These are phyloP conservation scores for Sesbania bispinosa DNA, from an alignment of 306 rosid species.

Conservation along the genomic window DNA sequence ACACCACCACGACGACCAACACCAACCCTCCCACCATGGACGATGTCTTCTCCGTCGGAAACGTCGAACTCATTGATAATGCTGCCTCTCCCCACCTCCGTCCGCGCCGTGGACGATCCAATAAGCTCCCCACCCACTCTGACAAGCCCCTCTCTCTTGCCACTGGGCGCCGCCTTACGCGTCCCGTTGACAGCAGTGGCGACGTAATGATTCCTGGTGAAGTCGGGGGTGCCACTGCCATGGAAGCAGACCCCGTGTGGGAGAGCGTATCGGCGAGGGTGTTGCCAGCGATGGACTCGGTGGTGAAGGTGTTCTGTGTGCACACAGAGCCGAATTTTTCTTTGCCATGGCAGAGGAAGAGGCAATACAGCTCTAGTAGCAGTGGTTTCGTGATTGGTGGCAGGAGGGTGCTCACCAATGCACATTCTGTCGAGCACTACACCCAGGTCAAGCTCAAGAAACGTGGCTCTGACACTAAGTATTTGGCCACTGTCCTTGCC, in stretches of 20 bases:
- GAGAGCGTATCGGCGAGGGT: conserved; percentile 45
- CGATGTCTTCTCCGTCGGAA: conserved; percentile 55
- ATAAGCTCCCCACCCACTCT: conserved; percentile 40
- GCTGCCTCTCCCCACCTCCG: conserved; percentile 24
- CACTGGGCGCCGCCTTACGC: conserved; percentile 36
- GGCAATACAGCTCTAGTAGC: conserved; percentile 87
- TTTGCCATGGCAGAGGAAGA: conserved; percentile 95
- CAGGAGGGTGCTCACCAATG: conserved; percentile 85
- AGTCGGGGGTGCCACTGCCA: not conserved
- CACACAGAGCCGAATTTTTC: conserved; percentile 97
- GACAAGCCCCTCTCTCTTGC: conserved; percentile 40
- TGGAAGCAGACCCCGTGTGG: conserved; percentile 39
- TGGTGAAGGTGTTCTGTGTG: conserved; percentile 88
- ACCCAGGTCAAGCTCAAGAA: conserved; percentile 96
- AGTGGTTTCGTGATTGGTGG: conserved; percentile 89
- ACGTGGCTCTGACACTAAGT: conserved; percentile 94
- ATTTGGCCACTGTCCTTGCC: conserved; percentile 91
- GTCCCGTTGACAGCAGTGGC: conserved; percentile 26
- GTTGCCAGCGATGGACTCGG: conserved; percentile 85
- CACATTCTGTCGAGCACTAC: conserved; percentile 90
- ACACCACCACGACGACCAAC: not conserved
- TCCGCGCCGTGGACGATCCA: conserved; percentile 66
- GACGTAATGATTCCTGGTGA: conserved; percentile 36
- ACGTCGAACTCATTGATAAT: conserved; percentile 65
- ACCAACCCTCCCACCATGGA: conserved; percentile 29